Evolutionary conservation across 257 asterid species (phyloP).

Genomic region (Penstemon newberryi): DNA sequence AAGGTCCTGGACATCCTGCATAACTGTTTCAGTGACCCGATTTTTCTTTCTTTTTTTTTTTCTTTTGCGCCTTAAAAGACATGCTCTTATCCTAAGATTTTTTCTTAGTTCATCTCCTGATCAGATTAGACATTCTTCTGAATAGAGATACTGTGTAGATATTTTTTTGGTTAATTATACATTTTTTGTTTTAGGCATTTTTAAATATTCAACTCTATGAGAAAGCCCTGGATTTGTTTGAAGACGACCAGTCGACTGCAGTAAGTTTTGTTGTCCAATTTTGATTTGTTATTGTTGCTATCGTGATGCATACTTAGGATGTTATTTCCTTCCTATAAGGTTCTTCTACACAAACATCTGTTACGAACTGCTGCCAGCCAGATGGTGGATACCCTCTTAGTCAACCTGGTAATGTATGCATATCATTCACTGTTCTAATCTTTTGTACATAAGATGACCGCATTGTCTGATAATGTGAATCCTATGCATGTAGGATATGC

Average conservation of each 20-base stretch:
- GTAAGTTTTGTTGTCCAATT: constrained; percentile 48
- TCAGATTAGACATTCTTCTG: constrained; percentile 9
- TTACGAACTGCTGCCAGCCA: constrained; percentile 75
- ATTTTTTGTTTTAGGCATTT: constrained; percentile 54
- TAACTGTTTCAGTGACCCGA: constrained; percentile 19
- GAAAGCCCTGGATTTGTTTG: constrained; percentile 90
- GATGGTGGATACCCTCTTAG: constrained; percentile 70
- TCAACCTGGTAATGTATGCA: constrained; percentile 65
- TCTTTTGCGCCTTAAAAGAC: not conserved
- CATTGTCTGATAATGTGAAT: constrained; percentile 20
- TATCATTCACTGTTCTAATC: constrained; percentile 17
- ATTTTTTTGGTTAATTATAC: constrained; percentile 24
- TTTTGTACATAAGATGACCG: constrained; percentile 23
- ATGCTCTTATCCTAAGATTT: constrained; percentile 9
- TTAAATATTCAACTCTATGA: constrained; percentile 88
- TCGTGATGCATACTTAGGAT: constrained; percentile 7
- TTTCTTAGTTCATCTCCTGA: constrained; percentile 19
- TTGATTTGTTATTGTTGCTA: constrained; percentile 11
- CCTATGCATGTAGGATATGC: constrained; percentile 58
- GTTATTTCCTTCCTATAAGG: constrained; percentile 41
- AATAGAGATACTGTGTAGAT: constrained; percentile 1
- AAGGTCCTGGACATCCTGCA: constrained; percentile 15
- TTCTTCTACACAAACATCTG: constrained; percentile 84
- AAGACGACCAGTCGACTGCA: constrained; percentile 79
- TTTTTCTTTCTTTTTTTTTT: constrained; percentile 10